Evolutionary conservation across 139 green algal genomes (phyloP), one percentile per base, ranked within the genome.

Genomic region (Picochlorum costavermella): DNA sequence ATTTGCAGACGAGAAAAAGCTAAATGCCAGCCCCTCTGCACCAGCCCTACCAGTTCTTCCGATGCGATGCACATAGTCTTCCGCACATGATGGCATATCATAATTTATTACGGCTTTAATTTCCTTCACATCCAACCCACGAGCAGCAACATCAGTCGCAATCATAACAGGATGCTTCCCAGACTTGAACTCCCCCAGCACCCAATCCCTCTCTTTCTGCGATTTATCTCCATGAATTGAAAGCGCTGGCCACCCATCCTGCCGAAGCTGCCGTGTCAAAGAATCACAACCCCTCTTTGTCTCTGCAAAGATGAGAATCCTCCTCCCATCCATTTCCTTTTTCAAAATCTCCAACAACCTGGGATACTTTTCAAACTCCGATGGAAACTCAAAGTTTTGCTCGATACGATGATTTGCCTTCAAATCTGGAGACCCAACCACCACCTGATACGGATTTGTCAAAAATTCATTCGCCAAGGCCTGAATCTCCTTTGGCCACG

Each of bases 41-140:
- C 88, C 90, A 2, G 75, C 84, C 1, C 90, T 72, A 4, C 82
- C 90, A 6, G 84, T 90, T 45, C 87, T 80, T 5, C 87, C 90
- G 60, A 93, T 86, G 51, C 86, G 69, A 72, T 95, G 87, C 13
- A 96, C 88, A 66, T 98, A 98, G 72, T 97, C 92, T 74, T 97
- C 92, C 0, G 83, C 82, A 20, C 83, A 85, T 46, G 74, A 77
- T 29, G 88, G 88, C 83, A 94, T 90, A 69, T 94, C 87, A 70
- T 89, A 95, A 75, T 95, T 95, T 50, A 92, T 72, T 26, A 95
- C 87, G 3, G 83, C 61, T 76, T 93, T 92, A 72, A 96, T 88
- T 69, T 96, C 86, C 72, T 94, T 95, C 29, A 95, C 85, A 74
- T 95, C 88, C 66, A 96, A 77, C 30, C 90, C 90, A 11, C 90